These are phyloP conservation scores for Torrubiellomyces zombiae DNA, from an alignment of 2,329 filamentous ascomycete species.

Conservation along the genomic window DNA sequence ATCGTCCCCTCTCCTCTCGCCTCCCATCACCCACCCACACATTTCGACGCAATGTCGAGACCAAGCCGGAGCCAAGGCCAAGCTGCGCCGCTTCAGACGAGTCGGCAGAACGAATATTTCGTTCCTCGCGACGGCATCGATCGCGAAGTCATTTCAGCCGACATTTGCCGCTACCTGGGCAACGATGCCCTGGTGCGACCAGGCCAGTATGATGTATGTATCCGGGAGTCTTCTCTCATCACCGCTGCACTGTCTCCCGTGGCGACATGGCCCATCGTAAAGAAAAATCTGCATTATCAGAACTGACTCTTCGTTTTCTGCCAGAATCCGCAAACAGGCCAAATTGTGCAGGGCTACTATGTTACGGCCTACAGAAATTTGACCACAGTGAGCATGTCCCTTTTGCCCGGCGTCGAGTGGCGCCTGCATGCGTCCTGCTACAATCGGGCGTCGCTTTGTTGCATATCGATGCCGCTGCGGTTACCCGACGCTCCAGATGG, in stretches of 20 bases:
- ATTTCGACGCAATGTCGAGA: conserved; percentile 20
- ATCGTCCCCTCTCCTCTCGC: conserved; percentile 5
- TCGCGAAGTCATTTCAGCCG: conserved; percentile 68
- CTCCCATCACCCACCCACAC: conserved; percentile 3
- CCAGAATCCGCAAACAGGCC: conserved; percentile 37
- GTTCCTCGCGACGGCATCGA: conserved; percentile 67
- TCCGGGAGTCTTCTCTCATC: too few relatives aligned
- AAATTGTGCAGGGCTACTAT: conserved; percentile 55
- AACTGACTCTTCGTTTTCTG: not conserved
- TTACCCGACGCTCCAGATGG: too few relatives aligned
- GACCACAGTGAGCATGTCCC: conserved; percentile 45
- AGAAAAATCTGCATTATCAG: too few relatives aligned
- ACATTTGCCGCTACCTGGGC: conserved; percentile 70
- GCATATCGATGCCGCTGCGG: too few relatives aligned
- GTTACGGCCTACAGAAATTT: conserved; percentile 67
- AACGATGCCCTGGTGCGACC: conserved; percentile 68
- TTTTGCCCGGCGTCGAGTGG: too few relatives aligned
- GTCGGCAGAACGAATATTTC: conserved; percentile 62
- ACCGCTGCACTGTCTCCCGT: too few relatives aligned
- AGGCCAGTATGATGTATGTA: conserved; percentile 51
- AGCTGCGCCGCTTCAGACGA: conserved; percentile 18
- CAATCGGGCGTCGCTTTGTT: too few relatives aligned
- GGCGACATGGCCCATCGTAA: too few relatives aligned
- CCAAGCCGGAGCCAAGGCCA: conserved; percentile 20
- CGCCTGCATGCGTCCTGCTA: not conserved